Conservation (phyloP, 306 rosid genomes). For the Malus orientalis region DNA sequence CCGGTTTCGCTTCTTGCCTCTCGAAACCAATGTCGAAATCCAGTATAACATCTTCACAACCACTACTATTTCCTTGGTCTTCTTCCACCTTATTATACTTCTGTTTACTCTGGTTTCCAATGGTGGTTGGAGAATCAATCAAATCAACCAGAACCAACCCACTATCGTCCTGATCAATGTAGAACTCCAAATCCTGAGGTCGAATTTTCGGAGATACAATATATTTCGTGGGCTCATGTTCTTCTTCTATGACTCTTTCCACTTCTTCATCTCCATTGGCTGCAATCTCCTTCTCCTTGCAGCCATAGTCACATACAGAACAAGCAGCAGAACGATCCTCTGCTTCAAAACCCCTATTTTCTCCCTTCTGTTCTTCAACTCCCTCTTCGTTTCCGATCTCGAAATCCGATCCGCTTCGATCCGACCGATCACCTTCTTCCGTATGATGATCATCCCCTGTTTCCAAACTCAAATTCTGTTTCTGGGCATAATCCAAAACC, state of each 20-base stretch:
- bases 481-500: constrained; percentile 50
- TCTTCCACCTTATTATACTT: constrained; percentile 28
- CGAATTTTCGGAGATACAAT: constrained; percentile 21
- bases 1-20: constrained; percentile 34
- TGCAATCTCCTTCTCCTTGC: constrained; percentile 38
- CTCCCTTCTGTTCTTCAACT: constrained; percentile 37
- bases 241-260: constrained; percentile 27
- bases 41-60: constrained; percentile 59
- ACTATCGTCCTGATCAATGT: constrained; percentile 66
- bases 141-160: constrained; percentile 73
- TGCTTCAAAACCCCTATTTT: constrained; percentile 32
- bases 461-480: constrained; percentile 33
- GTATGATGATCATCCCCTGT: constrained; percentile 28
- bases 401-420: constrained; percentile 51
- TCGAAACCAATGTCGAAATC: constrained; percentile 50
- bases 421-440: constrained; percentile 40
- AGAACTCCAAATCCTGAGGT: constrained; percentile 69
- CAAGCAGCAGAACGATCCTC: constrained; percentile 40
- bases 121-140: constrained; percentile 32
- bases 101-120: constrained; percentile 18
- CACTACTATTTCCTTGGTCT: constrained; percentile 26
- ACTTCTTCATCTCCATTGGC: constrained; percentile 33
- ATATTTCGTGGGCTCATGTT: constrained; percentile 24
- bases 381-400: constrained; percentile 25
- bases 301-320: constrained; percentile 44